phyloP scores from a whole-genome alignment of 495 filamentous ascomycete species.

The Aspergillus sclerotioniger region DNA sequence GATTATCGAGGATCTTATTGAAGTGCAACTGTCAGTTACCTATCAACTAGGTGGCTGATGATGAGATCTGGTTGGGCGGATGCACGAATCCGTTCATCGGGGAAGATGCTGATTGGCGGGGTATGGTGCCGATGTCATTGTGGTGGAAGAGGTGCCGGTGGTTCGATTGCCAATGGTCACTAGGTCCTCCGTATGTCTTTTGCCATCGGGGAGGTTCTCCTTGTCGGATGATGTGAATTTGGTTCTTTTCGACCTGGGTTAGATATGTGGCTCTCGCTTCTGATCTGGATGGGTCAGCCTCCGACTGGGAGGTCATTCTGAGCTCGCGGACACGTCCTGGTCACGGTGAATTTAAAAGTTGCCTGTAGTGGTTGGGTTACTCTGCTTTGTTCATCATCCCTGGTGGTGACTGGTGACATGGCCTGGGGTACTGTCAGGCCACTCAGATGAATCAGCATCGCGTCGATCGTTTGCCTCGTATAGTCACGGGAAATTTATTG shows the following conservation, averaged over 20 bases:
- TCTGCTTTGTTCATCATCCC: conserved; percentile 69
- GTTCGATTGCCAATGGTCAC: too few species aligned
- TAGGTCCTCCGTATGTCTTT: too few species aligned
- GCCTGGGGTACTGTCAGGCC: conserved; percentile 64
- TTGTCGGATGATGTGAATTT: conserved; percentile 45
- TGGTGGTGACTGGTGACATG: conserved; percentile 57
- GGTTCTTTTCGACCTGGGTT: conserved; percentile 58
- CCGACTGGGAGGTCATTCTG: conserved; percentile 51
- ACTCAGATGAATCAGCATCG: conserved; percentile 68
- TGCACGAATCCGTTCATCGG: background rate
- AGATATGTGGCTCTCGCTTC: conserved; percentile 57
- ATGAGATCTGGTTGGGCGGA: background rate
- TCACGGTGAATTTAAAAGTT: conserved; percentile 38
- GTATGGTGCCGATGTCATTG: background rate
- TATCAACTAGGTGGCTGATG: background rate
- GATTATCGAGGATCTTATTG: background rate
- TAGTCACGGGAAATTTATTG: conserved; percentile 52
- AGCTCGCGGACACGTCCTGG: conserved; percentile 60
- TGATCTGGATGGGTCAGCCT: conserved; percentile 51
- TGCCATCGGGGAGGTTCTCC: background rate
- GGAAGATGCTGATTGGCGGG: background rate
- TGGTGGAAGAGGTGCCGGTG: too few species aligned
- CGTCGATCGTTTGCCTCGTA: conserved; percentile 52
- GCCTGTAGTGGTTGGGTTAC: too few species aligned
- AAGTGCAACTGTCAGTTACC: too few species aligned